Base-by-base conservation (phyloP, 148 eudicot species). In the Persicaria maculosa region DNA sequence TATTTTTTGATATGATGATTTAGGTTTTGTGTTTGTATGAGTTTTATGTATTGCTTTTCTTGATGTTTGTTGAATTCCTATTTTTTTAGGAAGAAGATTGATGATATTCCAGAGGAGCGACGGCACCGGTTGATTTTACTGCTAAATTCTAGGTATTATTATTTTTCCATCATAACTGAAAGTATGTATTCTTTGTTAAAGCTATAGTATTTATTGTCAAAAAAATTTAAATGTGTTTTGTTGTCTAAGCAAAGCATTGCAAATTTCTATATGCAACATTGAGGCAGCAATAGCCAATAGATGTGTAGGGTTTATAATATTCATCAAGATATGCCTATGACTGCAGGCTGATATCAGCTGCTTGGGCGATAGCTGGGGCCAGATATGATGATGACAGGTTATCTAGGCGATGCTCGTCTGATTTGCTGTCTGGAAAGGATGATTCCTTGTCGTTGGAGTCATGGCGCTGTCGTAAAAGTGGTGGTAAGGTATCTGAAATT, bases 351-450 rank as follows among this genome's bases (percentile, higher is more conserved):
- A 83, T 85, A 79, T 77, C 87, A 48, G 86, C 85, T 81, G 95
- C 88, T 75, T 92, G 97, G 97, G 86, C 78, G 82, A 78, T 84
- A 71, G 90, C 97, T 45, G 93, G 97, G 62, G 81, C 82, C 69
- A 85, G 89, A 47, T 92, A 85, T 76, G 87, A 90, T 58, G 84
- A 85, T 85, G 79, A 91, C 58, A 90, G 85, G 64, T 79, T 90
- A 78, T 78, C 83, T 19, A 79, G 78, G 79, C 64, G 81, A 78
- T 84, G 81, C 74, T 79, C 91, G 48, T 90, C 92, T 14, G 76
- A 48, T 75, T 77, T 92, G 80, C 76, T 90, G 14, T 72, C 85
- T 64, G 64, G 74, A 77, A 80, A 78, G 80, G 72, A 78, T 78
- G 78, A 74, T 68, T 61, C 77, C 17, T 53, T 75, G 19, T 77